These are phyloP conservation scores for Cantharellus anzutake DNA, from an alignment of 768 basidiomycete genomes.

Conservation along the genomic window DNA sequence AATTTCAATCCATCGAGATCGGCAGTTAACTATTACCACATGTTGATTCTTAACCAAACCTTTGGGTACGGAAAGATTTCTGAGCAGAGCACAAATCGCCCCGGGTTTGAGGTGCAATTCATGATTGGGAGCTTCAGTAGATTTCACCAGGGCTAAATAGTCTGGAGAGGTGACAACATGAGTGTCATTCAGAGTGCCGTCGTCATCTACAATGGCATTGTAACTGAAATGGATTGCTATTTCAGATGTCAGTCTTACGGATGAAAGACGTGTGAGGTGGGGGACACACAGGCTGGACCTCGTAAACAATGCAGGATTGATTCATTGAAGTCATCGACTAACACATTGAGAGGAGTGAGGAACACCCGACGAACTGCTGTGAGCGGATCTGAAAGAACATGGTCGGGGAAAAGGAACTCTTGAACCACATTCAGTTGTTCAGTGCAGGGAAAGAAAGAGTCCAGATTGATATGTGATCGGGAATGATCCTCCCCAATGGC, in stretches of 20 bases:
- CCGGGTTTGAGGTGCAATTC: too few relatives aligned
- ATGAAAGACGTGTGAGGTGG: conserved; percentile 1
- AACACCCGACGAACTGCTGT: conserved; percentile 17
- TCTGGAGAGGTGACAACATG: too few relatives aligned
- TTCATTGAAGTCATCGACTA: conserved; percentile 21
- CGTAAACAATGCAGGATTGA: conserved; percentile 14
- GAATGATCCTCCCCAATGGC: conserved; percentile 20
- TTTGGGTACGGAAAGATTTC: conserved; percentile 20
- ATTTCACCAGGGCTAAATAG: too few relatives aligned
- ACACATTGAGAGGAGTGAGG: conserved; percentile 21
- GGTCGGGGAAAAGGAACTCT: conserved; percentile 15
- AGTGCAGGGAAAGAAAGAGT: conserved; percentile 10
- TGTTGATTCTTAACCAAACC: conserved; percentile 25
- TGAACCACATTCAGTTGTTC: conserved; percentile 11
- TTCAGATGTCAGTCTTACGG: not conserved
- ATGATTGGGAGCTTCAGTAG: too few relatives aligned
- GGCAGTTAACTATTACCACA: conserved; percentile 17
- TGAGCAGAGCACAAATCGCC: conserved; percentile 10
- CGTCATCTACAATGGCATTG: not conserved
- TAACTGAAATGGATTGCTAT: not conserved
- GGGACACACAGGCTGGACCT: conserved; percentile 13
- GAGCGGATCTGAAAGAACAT: conserved; percentile 13
- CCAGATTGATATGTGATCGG: conserved; percentile 11
- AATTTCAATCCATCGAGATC: conserved; percentile 11
- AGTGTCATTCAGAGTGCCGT: not conserved